Base-by-base conservation (phyloP, 345 rosid genomes). In the Gossypium australe region DNA sequence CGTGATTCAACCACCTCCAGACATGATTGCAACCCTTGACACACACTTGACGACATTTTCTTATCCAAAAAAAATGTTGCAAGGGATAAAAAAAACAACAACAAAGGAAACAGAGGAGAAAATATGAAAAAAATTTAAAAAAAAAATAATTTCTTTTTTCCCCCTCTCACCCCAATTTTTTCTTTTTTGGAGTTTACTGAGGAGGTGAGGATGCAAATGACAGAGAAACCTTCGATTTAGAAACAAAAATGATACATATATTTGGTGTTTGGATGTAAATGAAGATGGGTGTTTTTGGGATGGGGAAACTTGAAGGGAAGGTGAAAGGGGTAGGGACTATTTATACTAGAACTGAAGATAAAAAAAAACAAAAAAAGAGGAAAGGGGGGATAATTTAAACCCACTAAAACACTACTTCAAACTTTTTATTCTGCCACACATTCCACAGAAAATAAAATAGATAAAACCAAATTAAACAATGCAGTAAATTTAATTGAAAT, bases 11-110 rank as follows among this genome's bases (percentile, higher is more conserved):
- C 74, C 4, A 56, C 29, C 75, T 86, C 92, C 27, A 82, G 84
- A 82, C 87, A 82, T 43, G 89, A 82, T 72, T 85, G 88, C 65
- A 86, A 79, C 44, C 83, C 89, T 75, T 82, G 89, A 75, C 78
- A 75, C n/a, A 71, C 77, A 58, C 78, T 83, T 57, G 89, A 84
- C 11, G 87, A 77, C 84, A 86, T 87, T 75, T 65, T 67, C 34
- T 57, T 72, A 20, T 74, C 80, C 61, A 34, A 22, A 67, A 45
- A 34, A 75, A 59, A 68, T 16, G 5, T 41, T 22, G 57, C 9
- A 25, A 25, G 41, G 13, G n/a, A 25, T 22, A 18, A 53, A 44
- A 34, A 34, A 5, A 34, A 3, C 4, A 29, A 27, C 34, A 29
- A 51, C 41, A 67, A 43, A 51, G 11, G 18, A 75, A 79, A 79